Conservation (phyloP, 306 rosid species). For the Parietaria judaica region DNA sequence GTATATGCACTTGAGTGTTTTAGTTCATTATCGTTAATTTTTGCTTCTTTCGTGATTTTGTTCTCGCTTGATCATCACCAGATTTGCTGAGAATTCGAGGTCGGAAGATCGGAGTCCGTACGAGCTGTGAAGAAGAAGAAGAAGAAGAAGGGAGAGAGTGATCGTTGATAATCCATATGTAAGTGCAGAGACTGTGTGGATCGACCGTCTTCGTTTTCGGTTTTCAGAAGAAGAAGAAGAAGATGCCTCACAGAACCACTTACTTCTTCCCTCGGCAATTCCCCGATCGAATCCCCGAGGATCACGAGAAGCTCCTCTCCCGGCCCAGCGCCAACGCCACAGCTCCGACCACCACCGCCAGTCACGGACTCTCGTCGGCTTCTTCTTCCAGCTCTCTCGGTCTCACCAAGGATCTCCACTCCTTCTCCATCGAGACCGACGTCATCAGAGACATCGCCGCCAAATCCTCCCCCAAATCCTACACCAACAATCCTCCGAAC, state of each 20-base stretch:
- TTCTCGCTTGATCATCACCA: no score
- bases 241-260: slow-evolving; percentile 93
- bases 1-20: no score
- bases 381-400: not conserved
- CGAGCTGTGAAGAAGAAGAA: no score
- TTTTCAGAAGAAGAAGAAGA: not conserved
- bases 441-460: not conserved
- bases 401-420: not conserved
- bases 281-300: slow-evolving; percentile 40
- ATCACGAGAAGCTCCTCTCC: slow-evolving; percentile 42
- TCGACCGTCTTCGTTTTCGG: slow-evolving; percentile 18
- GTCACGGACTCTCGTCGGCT: not conserved
- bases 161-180: no score
- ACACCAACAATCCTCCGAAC: slow-evolving; percentile 1
- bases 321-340: not conserved
- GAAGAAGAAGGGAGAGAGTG: no score
- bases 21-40: no score
- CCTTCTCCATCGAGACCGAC: not conserved
- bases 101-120: no score
- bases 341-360: not conserved
- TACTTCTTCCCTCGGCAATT: slow-evolving; percentile 95
- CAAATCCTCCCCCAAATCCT: not conserved
- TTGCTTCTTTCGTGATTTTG: no score
- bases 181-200: no score
- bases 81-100: no score